Evolutionary conservation across 345 rosid genomes (phyloP).

Genomic region (Eutrema heterophyllum): DNA sequence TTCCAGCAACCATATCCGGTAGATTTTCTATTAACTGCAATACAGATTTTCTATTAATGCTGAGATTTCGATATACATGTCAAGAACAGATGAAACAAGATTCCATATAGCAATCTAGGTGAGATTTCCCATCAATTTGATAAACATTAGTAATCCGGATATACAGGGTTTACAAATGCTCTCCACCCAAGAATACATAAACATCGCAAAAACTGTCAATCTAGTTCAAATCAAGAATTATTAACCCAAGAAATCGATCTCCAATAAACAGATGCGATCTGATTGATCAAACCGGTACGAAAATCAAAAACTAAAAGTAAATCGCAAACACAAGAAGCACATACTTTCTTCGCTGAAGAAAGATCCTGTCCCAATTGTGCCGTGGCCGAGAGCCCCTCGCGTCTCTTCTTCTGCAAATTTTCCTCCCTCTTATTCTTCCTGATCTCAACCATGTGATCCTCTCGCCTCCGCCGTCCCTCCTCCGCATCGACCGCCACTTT

Average conservation of each 20-base stretch:
- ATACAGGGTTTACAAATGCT: background rate
- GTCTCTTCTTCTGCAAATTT: conserved; percentile 69
- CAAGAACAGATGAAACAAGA: background rate
- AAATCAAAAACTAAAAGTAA: background rate
- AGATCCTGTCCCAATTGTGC: conserved; percentile 27
- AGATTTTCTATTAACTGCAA: conserved; percentile 54
- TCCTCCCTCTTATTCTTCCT: conserved; percentile 78
- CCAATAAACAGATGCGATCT: background rate
- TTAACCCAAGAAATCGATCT: background rate
- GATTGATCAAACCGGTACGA: background rate
- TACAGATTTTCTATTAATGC: too few relatives aligned
- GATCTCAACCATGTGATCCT: conserved; percentile 86
- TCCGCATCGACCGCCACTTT: conserved; percentile 75
- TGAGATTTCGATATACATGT: background rate
- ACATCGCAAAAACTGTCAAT: background rate
- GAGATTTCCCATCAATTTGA: background rate
- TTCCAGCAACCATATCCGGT: conserved; percentile 54
- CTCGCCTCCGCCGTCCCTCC: conserved; percentile 77
- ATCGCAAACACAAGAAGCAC: background rate
- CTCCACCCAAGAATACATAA: background rate
- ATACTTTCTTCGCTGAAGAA: conserved; percentile 53
- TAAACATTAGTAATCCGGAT: background rate
- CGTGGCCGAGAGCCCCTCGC: conserved; percentile 44
- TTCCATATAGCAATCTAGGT: background rate
- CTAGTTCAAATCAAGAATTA: background rate